Base-by-base conservation (phyloP, 2,329 filamentous ascomycete species). In the Gremmenia infestans region DNA sequence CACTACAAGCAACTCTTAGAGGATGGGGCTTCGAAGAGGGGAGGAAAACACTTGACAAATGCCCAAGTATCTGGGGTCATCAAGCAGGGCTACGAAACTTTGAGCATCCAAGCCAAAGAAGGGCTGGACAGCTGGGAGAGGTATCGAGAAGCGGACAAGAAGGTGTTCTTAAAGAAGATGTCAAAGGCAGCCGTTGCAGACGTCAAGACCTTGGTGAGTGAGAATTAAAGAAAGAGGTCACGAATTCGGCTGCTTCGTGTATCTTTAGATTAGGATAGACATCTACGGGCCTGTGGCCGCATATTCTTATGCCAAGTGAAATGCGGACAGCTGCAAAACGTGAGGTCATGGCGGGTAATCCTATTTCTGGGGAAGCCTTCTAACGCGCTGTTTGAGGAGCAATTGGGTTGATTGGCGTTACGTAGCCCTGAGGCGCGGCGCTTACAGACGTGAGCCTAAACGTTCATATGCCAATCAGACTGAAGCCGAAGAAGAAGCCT, bases 71-170 rank as follows among this genome's bases (percentile, higher is more conserved):
- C 87, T 43, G 87, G 89, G 62, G 89, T 97, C 28, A 97, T 99
- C 72, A 96, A 96, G 74, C 88, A 95, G 71, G 94, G 94, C 0
- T 97, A 97, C 68, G 93, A 97, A 72, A 96, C 92, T 37, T 73
- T 99, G 66, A 93, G 88, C 60, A 95, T 99, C 53, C 89, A 95
- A 72, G 85, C 90, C 0, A 91, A 87, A 66, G 92, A 96, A 68
- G 92, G 89, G 0, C 71, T 96, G 63, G 92, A 93, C 70, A 83
- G 85, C 39, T 96, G 91, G 89, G 89, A 91, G 62, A 83, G 80
- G 68, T 97, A 89, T 71, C 79, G 93, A 14, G 94, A 97, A 75
- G 88, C 88, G 2, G 91, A 96, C 62, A 87, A 91, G 76, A 88
- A 91, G 73, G 81, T 80, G 5, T 76, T 94, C 65, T 73, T 99